Evolutionary conservation across 495 filamentous ascomycete genomes (phyloP).

Genomic region (Hypoxylon perforatum): DNA sequence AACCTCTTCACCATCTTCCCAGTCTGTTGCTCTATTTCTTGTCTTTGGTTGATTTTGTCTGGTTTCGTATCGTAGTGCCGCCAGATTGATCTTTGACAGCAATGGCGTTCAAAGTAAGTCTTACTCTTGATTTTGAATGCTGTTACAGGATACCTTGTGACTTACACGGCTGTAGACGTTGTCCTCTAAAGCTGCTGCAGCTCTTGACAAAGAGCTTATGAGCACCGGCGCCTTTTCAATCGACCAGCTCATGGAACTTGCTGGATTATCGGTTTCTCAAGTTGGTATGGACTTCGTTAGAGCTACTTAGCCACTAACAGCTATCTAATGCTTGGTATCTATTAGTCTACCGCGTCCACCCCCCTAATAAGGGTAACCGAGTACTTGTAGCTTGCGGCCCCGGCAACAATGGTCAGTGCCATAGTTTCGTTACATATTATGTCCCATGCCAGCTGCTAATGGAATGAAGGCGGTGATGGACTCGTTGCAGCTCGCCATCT

Average conservation of each 20-base stretch:
- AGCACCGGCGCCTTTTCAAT: slow-evolving; percentile 89
- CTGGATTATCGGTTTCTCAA: slow-evolving; percentile 92
- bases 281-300: slow-evolving; percentile 66
- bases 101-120: slow-evolving; percentile 63
- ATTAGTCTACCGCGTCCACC: slow-evolving; percentile 85
- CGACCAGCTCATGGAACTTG: slow-evolving; percentile 97
- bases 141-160: slow-evolving; percentile 7
- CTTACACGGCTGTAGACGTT: slow-evolving; percentile 70
- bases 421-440: slow-evolving; percentile 10
- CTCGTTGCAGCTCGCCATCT: slow-evolving; percentile 95
- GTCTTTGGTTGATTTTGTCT: neutral
- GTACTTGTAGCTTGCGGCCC: slow-evolving; percentile 92
- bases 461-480: slow-evolving; percentile 80
- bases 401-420: slow-evolving; percentile 84
- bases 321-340: neutral
- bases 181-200: slow-evolving; percentile 84
- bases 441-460: slow-evolving; percentile 42
- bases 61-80: neutral
- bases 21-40: neutral
- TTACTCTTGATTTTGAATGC: neutral
- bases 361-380: slow-evolving; percentile 73
- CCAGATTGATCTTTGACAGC: neutral
- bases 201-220: slow-evolving; percentile 95
- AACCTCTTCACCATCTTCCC: slow-evolving; percentile 1
- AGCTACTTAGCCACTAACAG: neutral